Percentiles rank a stretch among this genome's conserved stretches.
Conservation (phyloP, 23 red algal species). For the Gracilaria vermiculophylla region DNA sequence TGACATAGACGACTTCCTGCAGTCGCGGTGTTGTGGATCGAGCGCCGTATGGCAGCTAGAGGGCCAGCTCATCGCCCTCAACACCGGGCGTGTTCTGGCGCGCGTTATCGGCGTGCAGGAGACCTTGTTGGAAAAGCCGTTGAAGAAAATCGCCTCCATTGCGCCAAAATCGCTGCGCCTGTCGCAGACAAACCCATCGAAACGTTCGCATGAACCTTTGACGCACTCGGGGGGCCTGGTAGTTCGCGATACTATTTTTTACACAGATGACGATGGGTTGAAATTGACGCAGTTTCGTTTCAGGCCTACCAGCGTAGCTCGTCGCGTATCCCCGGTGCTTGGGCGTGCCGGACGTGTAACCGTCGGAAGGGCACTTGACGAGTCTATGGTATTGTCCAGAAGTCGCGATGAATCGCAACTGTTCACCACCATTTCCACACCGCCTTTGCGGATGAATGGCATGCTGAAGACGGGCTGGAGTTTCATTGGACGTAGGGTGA, state of each 20-base stretch:
- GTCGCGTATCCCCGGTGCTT: constrained; percentile 33
- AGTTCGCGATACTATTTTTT: constrained; percentile 46
- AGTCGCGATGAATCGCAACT: background rate
- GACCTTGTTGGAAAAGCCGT: background rate
- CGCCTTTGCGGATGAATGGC: constrained; percentile 1
- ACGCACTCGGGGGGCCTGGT: constrained; percentile 25
- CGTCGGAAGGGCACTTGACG: constrained; percentile 6
- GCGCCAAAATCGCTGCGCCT: background rate
- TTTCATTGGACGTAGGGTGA: constrained; percentile 47
- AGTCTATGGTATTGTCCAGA: constrained; percentile 22
- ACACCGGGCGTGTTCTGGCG: constrained; percentile 41
- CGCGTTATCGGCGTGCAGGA: constrained; percentile 46
- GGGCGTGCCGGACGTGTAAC: constrained; percentile 13
- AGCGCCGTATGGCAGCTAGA: constrained; percentile 36
- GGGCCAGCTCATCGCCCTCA: constrained; percentile 41
- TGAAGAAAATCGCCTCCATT: background rate
- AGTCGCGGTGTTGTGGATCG: constrained; percentile 16
- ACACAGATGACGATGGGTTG: background rate
- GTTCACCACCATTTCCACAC: background rate
- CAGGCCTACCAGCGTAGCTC: constrained; percentile 31
- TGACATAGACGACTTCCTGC: constrained; percentile 32
- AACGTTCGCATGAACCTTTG: background rate
- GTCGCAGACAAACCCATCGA: background rate
- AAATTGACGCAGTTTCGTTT: constrained; percentile 61
- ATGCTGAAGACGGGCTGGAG: constrained; percentile 33